These are phyloP conservation scores for Globisporangium heterothallicum DNA, from an alignment of 352 stramenopile species.

Conservation along the genomic window DNA sequence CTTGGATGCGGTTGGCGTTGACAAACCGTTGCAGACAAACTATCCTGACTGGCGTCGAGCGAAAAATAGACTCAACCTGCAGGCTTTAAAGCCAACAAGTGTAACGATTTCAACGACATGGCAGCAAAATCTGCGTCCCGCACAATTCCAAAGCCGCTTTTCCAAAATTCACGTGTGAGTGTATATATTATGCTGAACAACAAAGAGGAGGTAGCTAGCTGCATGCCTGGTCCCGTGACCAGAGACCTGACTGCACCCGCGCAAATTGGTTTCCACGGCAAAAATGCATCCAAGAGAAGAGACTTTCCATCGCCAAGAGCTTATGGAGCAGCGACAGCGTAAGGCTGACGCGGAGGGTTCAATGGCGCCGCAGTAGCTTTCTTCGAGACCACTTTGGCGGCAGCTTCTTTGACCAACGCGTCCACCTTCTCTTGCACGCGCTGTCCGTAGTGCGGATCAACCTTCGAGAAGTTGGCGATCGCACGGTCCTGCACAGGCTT, in stretches of 20 bases:
- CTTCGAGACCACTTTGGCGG: constrained; percentile 11
- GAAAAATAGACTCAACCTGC: too few relatives aligned
- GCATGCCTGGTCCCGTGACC: background rate
- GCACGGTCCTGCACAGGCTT: constrained; percentile 74
- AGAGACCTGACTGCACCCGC: background rate
- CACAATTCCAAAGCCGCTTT: background rate
- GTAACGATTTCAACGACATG: too few relatives aligned
- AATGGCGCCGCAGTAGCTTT: constrained; percentile 18
- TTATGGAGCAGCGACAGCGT: constrained; percentile 34
- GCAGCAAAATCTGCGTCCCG: too few relatives aligned
- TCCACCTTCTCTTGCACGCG: constrained; percentile 75
- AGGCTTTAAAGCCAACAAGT: too few relatives aligned
- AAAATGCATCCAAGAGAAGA: background rate
- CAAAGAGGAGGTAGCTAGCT: too few relatives aligned
- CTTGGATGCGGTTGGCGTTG: too few relatives aligned
- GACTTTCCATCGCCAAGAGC: too few relatives aligned
- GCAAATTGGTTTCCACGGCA: background rate
- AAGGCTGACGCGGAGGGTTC: constrained; percentile 57
- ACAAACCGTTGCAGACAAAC: too few relatives aligned
- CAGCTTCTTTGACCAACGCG: constrained; percentile 14
- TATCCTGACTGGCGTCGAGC: too few relatives aligned
- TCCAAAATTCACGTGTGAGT: background rate
- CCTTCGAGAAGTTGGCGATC: constrained; percentile 84
- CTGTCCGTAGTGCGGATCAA: constrained; percentile 81
- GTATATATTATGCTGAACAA: background rate